Conservation (phyloP, 2,329 filamentous ascomycete genomes). For the Metarhizium brunneum region DNA sequence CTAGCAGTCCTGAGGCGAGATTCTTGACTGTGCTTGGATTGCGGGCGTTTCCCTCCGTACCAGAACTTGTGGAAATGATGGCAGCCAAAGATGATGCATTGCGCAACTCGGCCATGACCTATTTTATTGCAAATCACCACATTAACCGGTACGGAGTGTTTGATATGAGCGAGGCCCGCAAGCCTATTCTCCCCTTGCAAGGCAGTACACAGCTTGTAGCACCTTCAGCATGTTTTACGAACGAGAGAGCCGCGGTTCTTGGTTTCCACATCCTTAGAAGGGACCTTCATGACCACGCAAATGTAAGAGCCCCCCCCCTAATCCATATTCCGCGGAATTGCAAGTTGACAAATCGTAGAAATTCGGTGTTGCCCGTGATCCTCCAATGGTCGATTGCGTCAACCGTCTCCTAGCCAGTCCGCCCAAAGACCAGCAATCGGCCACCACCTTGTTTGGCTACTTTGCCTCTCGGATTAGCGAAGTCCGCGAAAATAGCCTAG, state of each 20-base stretch:
- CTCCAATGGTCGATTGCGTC: constrained; percentile 68
- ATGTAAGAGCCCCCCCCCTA: constrained; percentile 21
- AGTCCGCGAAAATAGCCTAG: constrained; percentile 51
- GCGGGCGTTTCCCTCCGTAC: constrained; percentile 57
- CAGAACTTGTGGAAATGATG: constrained; percentile 73
- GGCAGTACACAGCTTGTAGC: constrained; percentile 58
- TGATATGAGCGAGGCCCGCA: constrained; percentile 44
- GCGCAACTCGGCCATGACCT: constrained; percentile 63
- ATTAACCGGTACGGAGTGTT: constrained; percentile 64
- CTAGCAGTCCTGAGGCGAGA: constrained; percentile 59
- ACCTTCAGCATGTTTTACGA: constrained; percentile 74
- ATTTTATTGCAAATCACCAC: constrained; percentile 74
- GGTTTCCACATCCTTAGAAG: constrained; percentile 70
- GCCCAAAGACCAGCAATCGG: constrained; percentile 57
- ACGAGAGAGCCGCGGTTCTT: constrained; percentile 65
- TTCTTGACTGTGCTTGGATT: constrained; percentile 70
- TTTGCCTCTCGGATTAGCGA: constrained; percentile 71
- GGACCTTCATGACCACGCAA: constrained; percentile 71
- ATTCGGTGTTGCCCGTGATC: constrained; percentile 78
- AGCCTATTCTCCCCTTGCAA: constrained; percentile 64
- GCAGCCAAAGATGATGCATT: constrained; percentile 47
- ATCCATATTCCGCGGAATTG: background rate
- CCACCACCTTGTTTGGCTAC: constrained; percentile 70
- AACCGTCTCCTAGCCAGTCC: constrained; percentile 63
- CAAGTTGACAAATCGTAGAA: constrained; percentile 34